phyloP scores from a whole-genome alignment of 2,329 filamentous ascomycete genomes.

The Colletotrichum musae region DNA sequence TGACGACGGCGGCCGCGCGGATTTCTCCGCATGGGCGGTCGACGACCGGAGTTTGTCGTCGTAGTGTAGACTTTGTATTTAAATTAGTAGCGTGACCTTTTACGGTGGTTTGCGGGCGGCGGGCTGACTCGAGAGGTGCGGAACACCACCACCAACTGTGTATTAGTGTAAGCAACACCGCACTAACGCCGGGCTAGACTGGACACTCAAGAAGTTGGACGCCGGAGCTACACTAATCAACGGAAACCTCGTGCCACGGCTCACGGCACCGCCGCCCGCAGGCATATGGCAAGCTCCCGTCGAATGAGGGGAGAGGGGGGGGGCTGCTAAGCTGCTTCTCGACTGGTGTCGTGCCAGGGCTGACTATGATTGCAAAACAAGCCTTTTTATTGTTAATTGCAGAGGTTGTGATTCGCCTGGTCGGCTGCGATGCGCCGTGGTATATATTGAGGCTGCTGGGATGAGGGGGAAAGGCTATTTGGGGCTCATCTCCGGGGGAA shows the following conservation, averaged over 20 bases:
- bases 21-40: neutral
- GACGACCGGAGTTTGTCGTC: too few species aligned
- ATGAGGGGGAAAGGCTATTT: slow-evolving; percentile 6
- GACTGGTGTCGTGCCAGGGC: slow-evolving; percentile 12
- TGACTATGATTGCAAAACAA: slow-evolving; percentile 15
- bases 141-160: too few species aligned
- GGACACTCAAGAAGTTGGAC: too few species aligned
- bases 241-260: slow-evolving; percentile 2
- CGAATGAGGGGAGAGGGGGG: too few species aligned
- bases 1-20: neutral
- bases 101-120: too few species aligned
- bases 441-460: neutral
- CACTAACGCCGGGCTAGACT: too few species aligned
- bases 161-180: too few species aligned
- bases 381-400: neutral
- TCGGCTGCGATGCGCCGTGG: neutral
- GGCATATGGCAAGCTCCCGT: too few species aligned
- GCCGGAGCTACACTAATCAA: too few species aligned
- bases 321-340: neutral
- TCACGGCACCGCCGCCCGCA: neutral
- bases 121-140: too few species aligned
- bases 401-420: neutral
- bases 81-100: too few species aligned
- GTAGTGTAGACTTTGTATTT: too few species aligned
- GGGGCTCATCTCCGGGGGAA: slow-evolving; percentile 12